A percentile compares a stretch with the other conserved stretches of the same genome.
Evolutionary conservation across 371 early-diverging fungal genomes (phyloP).

Genomic region (Mucor mucedo): DNA sequence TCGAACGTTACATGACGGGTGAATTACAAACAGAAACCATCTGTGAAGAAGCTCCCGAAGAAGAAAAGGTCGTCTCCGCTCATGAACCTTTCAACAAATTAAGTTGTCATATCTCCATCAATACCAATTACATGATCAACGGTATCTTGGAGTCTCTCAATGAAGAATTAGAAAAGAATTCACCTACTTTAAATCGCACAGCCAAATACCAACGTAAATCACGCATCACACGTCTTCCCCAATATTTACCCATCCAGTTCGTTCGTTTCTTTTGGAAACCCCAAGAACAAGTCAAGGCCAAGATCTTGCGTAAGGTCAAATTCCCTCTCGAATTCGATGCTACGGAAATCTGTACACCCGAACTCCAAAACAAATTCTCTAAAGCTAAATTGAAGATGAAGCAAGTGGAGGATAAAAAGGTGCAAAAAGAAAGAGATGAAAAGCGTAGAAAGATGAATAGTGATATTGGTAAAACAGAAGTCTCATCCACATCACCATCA

Average conservation of each 20-base stretch:
- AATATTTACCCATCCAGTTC: slow-evolving; percentile 89
- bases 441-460: slow-evolving; percentile 64
- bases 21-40: slow-evolving; percentile 65
- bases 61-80: slow-evolving; percentile 59
- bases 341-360: slow-evolving; percentile 82
- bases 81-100: slow-evolving; percentile 80
- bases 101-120: slow-evolving; percentile 81
- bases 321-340: slow-evolving; percentile 93
- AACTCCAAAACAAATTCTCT: slow-evolving; percentile 78
- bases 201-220: slow-evolving; percentile 82
- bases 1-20: slow-evolving; percentile 88
- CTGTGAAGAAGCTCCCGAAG: slow-evolving; percentile 85
- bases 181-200: slow-evolving; percentile 76
- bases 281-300: slow-evolving; percentile 83
- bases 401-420: slow-evolving; percentile 73
- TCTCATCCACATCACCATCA: slow-evolving; percentile 11
- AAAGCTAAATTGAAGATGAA: slow-evolving; percentile 77
- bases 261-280: slow-evolving; percentile 97
- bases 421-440: slow-evolving; percentile 72
- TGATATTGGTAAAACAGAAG: slow-evolving; percentile 10
- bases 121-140: slow-evolving; percentile 74
- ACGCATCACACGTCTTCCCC: slow-evolving; percentile 83
- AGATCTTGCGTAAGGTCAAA: slow-evolving; percentile 90
- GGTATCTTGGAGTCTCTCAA: slow-evolving; percentile 70
- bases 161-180: slow-evolving; percentile 89